Evolutionary conservation across 2,329 filamentous ascomycete genomes (phyloP).

Genomic region (Diaporthe sp.): DNA sequence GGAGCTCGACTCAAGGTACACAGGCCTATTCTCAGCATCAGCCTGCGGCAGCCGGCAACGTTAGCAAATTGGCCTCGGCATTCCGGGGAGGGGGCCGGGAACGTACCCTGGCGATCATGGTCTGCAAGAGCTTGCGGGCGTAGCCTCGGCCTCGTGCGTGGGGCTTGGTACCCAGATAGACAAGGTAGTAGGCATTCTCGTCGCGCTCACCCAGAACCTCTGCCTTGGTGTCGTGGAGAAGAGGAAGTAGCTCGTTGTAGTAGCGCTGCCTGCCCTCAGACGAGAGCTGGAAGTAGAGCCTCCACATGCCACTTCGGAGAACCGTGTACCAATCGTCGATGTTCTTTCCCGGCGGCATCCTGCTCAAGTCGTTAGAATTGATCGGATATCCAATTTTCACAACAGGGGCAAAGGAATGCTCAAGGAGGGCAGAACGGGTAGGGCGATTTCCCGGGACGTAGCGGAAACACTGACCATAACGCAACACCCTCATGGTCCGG

Average conservation of each 20-base stretch:
- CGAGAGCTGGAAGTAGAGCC: slow-evolving; percentile 80
- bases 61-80: background rate
- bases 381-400: background rate
- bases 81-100: background rate
- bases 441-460: background rate
- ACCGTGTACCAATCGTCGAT: slow-evolving; percentile 80
- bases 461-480: slow-evolving; percentile 72
- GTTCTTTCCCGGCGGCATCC: slow-evolving; percentile 81
- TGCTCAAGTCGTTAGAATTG: slow-evolving; percentile 48
- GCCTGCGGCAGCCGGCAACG: slow-evolving; percentile 58
- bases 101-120: slow-evolving; percentile 74
- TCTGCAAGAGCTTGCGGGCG: slow-evolving; percentile 76
- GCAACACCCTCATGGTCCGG: slow-evolving; percentile 83
- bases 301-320: slow-evolving; percentile 82
- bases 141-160: slow-evolving; percentile 79
- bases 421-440: background rate
- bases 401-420: background rate
- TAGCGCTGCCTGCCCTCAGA: slow-evolving; percentile 79
- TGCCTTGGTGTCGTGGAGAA: slow-evolving; percentile 79
- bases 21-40: slow-evolving; percentile 74
- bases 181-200: slow-evolving; percentile 81
- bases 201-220: slow-evolving; percentile 77
- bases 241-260: slow-evolving; percentile 81
- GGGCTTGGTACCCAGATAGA: slow-evolving; percentile 84
- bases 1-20: slow-evolving; percentile 85